Conservation (phyloP, 805 yeast genomes). For the Novakomyces olei region DNA sequence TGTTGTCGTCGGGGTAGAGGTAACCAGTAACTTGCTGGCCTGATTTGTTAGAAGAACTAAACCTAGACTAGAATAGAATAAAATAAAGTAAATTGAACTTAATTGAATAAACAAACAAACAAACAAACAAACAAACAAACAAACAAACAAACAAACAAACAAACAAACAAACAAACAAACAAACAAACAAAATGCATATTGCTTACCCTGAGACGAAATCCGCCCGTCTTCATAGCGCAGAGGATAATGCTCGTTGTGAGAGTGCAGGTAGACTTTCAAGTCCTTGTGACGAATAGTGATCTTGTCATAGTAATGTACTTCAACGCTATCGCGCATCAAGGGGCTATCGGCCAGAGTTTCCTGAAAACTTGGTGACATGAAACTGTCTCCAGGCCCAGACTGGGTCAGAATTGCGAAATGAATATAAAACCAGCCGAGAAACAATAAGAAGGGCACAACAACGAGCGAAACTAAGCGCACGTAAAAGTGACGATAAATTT, state of each 20-base stretch:
- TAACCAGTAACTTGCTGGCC: constrained; percentile 83
- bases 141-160: no score
- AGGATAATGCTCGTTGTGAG: constrained; percentile 59
- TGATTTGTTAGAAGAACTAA: no score
- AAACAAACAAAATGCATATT: no score
- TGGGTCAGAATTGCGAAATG: constrained; percentile 63
- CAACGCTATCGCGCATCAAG: constrained; percentile 44
- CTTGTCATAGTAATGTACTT: constrained; percentile 51
- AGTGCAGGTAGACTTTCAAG: constrained; percentile 60
- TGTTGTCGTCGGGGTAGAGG: constrained; percentile 31
- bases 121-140: no score
- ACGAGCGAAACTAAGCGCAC: constrained; percentile 55
- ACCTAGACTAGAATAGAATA: no score
- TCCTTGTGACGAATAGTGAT: constrained; percentile 63
- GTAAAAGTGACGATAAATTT: constrained; percentile 43
- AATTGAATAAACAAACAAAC: no score
- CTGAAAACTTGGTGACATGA: constrained; percentile 91
- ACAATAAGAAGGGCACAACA: constrained; percentile 58
- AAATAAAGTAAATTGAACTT: no score
- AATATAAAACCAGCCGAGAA: constrained; percentile 73
- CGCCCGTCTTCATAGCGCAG: constrained; percentile 91
- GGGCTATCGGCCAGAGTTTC: constrained; percentile 74
- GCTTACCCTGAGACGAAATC: constrained; percentile 72
- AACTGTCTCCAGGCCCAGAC: constrained; percentile 90
- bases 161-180: no score